These are phyloP conservation scores for Pestalotiopsis sp. DNA, from an alignment of 2,329 filamentous ascomycete genomes.

Conservation along the genomic window DNA sequence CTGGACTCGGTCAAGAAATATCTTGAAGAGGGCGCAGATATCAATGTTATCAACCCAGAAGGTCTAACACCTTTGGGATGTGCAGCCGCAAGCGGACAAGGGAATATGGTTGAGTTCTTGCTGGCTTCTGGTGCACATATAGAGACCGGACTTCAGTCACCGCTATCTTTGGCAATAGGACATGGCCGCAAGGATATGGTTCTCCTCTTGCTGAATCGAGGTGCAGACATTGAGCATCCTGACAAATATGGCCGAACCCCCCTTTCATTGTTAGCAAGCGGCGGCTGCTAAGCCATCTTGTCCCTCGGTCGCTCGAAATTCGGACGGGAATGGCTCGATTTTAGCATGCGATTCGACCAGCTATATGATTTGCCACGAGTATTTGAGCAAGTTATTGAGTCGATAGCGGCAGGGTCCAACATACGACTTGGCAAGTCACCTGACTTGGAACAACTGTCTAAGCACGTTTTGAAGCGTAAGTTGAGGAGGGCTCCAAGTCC, in stretches of 20 bases:
- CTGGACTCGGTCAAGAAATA: fast-evolving
- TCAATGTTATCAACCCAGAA: not conserved
- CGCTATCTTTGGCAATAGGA: not conserved
- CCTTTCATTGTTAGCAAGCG: not conserved
- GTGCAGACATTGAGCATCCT: not conserved
- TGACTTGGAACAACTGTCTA: too few relatives aligned
- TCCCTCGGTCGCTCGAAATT: not conserved
- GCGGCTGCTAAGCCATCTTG: not conserved
- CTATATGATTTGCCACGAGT: too few relatives aligned
- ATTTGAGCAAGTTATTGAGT: too few relatives aligned
- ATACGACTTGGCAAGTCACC: too few relatives aligned
- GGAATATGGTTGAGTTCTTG: not conserved
- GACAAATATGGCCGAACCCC: not conserved
- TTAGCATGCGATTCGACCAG: too few relatives aligned
- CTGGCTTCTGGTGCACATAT: not conserved
- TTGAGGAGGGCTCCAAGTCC: too few relatives aligned
- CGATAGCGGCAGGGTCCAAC: too few relatives aligned
- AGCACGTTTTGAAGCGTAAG: too few relatives aligned
- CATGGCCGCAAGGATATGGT: not conserved
- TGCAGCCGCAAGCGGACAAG: not conserved
- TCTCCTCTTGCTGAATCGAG: not conserved
- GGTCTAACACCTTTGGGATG: not conserved
- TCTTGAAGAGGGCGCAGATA: not conserved
- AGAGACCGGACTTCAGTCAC: not conserved
- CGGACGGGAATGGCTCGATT: too few relatives aligned